Percentiles rank a stretch among this genome's conserved stretches.
Evolutionary conservation across 2,329 filamentous ascomycete genomes (phyloP).

Genomic region (Phialophora macrospora): DNA sequence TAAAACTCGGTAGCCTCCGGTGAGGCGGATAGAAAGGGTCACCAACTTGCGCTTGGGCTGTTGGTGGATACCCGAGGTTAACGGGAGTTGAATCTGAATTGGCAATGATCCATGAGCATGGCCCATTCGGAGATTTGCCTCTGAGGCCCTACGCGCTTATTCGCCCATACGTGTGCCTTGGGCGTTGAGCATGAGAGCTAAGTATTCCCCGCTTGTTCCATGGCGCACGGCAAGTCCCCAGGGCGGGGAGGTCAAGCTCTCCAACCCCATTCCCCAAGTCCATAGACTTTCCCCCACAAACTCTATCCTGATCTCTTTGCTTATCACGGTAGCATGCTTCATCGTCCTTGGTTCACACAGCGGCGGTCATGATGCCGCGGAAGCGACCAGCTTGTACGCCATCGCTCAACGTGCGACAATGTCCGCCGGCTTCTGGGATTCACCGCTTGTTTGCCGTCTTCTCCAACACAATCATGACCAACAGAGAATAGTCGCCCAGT

Average conservation of each 20-base stretch:
- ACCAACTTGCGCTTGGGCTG: not conserved
- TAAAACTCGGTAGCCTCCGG: not conserved
- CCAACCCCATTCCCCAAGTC: conserved; percentile 23
- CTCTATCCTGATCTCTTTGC: conserved; percentile 9
- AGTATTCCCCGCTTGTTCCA: not conserved
- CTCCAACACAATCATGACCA: conserved; percentile 15
- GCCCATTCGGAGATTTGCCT: conserved; percentile 10
- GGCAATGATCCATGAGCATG: conserved; percentile 3
- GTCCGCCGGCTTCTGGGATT: conserved; percentile 6
- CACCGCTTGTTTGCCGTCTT: conserved; percentile 17
- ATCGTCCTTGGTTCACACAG: conserved; percentile 6
- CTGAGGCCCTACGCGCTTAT: conserved; percentile 7
- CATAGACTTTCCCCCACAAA: conserved; percentile 15
- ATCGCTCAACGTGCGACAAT: conserved; percentile 11
- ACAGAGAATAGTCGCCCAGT: conserved; percentile 8
- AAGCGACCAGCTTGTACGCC: conserved; percentile 11
- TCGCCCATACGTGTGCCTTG: not conserved
- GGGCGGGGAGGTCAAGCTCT: conserved; percentile 6
- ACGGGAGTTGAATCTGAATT: conserved; percentile 7
- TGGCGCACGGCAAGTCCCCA: conserved; percentile 7
- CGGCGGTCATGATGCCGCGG: conserved; percentile 1
- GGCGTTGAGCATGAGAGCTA: not conserved
- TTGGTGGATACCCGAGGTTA: conserved; percentile 20
- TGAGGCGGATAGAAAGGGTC: not conserved
- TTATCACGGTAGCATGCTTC: conserved; percentile 9